Percentiles rank a stretch among this genome's conserved stretches.
phyloP scores from a whole-genome alignment of 2,329 filamentous ascomycete genomes.

The Ramichloridium luteum region DNA sequence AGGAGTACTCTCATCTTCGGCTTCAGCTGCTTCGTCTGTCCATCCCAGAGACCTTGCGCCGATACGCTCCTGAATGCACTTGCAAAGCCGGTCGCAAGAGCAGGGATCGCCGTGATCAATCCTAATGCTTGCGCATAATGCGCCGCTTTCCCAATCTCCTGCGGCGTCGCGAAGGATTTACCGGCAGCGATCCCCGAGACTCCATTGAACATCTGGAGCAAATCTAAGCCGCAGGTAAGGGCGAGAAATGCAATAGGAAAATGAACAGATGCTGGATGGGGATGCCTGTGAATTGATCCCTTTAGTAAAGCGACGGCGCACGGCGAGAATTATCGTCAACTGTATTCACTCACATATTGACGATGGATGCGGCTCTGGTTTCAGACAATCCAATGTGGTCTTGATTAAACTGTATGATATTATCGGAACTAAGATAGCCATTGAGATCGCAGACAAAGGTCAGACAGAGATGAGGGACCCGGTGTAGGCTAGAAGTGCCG shows the following conservation, averaged over 20 bases:
- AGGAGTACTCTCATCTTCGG: conserved; percentile 1
- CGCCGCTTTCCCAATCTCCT: conserved; percentile 28
- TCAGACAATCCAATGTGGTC: no score
- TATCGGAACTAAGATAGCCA: no score
- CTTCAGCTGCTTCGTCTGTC: conserved; percentile 1
- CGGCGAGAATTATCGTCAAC: no score
- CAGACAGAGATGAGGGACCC: no score
- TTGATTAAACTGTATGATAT: no score
- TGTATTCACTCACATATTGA: no score
- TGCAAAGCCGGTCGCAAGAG: conserved; percentile 21
- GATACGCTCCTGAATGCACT: background rate
- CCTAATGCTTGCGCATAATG: conserved; percentile 36
- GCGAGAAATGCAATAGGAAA: conserved; percentile 1
- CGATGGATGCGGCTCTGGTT: no score
- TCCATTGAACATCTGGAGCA: conserved; percentile 20
- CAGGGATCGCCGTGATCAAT: conserved; percentile 24
- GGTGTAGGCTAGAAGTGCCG: no score
- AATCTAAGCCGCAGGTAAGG: conserved; percentile 1
- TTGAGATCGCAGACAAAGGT: no score
- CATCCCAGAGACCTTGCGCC: background rate
- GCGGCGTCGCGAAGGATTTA: conserved; percentile 20
- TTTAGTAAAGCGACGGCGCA: no score
- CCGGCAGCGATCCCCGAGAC: conserved; percentile 19
- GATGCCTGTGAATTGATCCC: no score
- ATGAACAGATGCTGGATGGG: conserved; percentile 1